Evolutionary conservation across 495 filamentous ascomycete species (phyloP).

Genomic region (Collariella sp.): DNA sequence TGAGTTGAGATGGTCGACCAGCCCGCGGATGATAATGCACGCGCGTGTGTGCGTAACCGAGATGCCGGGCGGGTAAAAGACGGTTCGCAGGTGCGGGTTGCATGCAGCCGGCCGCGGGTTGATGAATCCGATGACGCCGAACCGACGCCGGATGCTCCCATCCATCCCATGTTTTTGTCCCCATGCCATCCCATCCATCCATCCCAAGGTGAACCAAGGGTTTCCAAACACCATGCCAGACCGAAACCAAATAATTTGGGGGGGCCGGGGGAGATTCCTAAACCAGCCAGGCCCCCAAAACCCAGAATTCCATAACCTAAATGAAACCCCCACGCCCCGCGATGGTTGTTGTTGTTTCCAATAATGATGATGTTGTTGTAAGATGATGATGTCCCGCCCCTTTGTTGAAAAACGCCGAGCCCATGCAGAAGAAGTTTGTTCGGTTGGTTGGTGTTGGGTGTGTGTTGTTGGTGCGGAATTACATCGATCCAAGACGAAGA

Average conservation of each 20-base stretch:
- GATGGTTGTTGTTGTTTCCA: constrained; percentile 8
- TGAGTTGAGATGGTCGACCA: not conserved
- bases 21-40: not conserved
- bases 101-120: too few species aligned
- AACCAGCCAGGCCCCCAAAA: constrained; percentile 3
- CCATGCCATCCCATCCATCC: not conserved
- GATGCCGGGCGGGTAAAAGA: not conserved
- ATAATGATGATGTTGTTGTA: not conserved
- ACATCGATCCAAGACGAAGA: constrained; percentile 79
- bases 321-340: constrained; percentile 10
- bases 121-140: not conserved
- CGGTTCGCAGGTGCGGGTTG: not conserved
- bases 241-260: constrained; percentile 1
- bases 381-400: constrained; percentile 11
- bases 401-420: constrained; percentile 39
- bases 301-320: constrained; percentile 6
- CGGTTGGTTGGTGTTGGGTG: not conserved
- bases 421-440: constrained; percentile 20
- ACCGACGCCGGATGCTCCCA: not conserved
- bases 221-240: not conserved
- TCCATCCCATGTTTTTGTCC: not conserved
- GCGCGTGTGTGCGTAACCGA: not conserved
- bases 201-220: not conserved
- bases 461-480: constrained; percentile 36
- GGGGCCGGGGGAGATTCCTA: not conserved